Evolutionary conservation across 2,329 filamentous ascomycete genomes (phyloP), one percentile per base, ranked within the genome.

Genomic region (Pseudopithomyces chartarum): DNA sequence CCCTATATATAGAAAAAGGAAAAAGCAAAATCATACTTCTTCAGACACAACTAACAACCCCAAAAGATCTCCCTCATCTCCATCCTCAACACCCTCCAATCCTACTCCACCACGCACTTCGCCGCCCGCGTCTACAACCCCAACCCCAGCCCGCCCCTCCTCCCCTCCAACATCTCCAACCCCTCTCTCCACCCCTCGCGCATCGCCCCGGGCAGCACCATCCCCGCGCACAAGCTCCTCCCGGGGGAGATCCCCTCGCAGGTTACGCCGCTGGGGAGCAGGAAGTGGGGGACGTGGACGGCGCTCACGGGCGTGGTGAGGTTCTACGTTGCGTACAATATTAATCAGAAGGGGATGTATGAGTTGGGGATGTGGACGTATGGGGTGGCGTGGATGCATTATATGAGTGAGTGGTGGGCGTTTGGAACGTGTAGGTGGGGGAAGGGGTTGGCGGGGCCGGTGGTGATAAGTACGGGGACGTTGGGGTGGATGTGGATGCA

Each of bases 251-350:
- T 67, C 62, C 74, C 73, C 32, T 77, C 80, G 57, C 83, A 75
- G 76, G 85, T 91, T 54, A 93, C 90, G 6, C 86, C 89, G 5
- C 85, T 97, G 29, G 88, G 87, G 11, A 88, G 88, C 23, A 88
- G 91, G 61, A 87, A 91, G 19, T 96, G 96, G 74, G 92, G 90
- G 52, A 95, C 91, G 29, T 97, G 92, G 88, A 96, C 93, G 0
- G 83, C 94, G 56, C 81, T 96, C 56, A 88, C 90, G 6, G 85
- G 87, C 56, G 80, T 96, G 49, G 84, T 96, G 43, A 86, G 93
- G 51, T 79, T 92, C 63, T 96, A 96, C 71, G 91, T 91, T 4
- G 90, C 91, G 33, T 96, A 96, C 79, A 83, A 96, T 75, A 86
- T 96, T 61, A 81, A 86, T 63, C 83, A 91, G 58, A 84, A 85